Evolutionary conservation across 345 rosid genomes (phyloP).

Genomic region (Brassica incana): DNA sequence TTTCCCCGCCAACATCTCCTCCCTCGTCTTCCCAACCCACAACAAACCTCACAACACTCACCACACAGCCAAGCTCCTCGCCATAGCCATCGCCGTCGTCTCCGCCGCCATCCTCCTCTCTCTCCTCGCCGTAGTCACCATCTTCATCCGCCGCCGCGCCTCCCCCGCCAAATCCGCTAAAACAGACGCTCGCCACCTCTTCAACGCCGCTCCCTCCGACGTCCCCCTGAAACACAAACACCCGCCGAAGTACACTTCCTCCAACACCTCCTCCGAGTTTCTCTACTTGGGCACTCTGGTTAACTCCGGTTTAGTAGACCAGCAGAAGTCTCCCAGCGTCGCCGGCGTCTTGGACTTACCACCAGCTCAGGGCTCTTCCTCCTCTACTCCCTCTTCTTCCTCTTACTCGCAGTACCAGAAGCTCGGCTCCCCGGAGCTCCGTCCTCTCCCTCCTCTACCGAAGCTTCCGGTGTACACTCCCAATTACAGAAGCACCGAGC

Average conservation of each 20-base stretch:
- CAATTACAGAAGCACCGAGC: slow-evolving; percentile 48
- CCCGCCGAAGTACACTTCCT: slow-evolving; percentile 43
- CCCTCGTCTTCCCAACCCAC: slow-evolving; percentile 63
- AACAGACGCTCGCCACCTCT: slow-evolving; percentile 64
- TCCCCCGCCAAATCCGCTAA: slow-evolving; percentile 45
- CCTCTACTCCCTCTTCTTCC: slow-evolving; percentile 36
- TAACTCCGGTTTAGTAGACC: slow-evolving; percentile 48
- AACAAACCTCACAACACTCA: slow-evolving; percentile 31
- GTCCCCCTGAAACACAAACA: slow-evolving; percentile 34
- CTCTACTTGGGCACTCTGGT: slow-evolving; percentile 81
- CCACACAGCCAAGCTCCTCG: slow-evolving; percentile 38
- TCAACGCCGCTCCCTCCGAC: slow-evolving; percentile 70
- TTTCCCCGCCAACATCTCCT: slow-evolving; percentile 91
- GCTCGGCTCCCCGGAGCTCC: slow-evolving; percentile 88
- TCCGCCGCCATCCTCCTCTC: slow-evolving; percentile 51
- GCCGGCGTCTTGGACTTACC: slow-evolving; percentile 49
- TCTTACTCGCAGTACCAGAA: slow-evolving; percentile 53
- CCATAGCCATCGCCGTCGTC: slow-evolving; percentile 59
- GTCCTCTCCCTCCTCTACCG: slow-evolving; percentile 87
- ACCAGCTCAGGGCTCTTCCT: slow-evolving; percentile 16
- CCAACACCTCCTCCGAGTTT: slow-evolving; percentile 68
- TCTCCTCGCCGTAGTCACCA: slow-evolving; percentile 42
- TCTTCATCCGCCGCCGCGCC: slow-evolving; percentile 43
- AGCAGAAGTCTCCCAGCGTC: slow-evolving; percentile 44
- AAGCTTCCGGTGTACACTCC: slow-evolving; percentile 45